Evolutionary conservation across 225 moss, liverwort and hornwort species (phyloP).

Genomic region (Thuidium tamariscinum): DNA sequence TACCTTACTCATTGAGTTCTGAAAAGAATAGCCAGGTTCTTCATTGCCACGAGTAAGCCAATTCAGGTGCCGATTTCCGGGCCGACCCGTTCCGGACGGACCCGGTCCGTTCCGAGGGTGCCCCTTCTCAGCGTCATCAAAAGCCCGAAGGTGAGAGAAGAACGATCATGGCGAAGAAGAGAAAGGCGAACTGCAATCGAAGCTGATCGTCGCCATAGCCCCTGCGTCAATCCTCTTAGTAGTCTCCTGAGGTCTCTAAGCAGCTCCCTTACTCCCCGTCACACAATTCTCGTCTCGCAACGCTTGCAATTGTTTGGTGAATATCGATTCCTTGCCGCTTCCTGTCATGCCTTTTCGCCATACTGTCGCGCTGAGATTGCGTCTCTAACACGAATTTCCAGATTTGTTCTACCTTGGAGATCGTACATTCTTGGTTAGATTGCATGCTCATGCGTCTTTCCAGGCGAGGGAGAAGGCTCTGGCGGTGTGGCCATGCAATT

Average conservation of each 20-base stretch:
- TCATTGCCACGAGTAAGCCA: too few relatives aligned
- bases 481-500: neutral
- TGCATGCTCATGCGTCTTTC: neutral
- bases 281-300: neutral
- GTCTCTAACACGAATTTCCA: neutral
- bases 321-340: neutral
- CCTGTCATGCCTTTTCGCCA: neutral
- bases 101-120: neutral
- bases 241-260: neutral
- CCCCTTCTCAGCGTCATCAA: neutral
- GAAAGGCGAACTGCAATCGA: neutral
- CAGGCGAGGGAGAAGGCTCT: neutral
- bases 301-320: neutral
- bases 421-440: neutral
- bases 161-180: neutral
- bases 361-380: neutral
- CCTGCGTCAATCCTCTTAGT: neutral
- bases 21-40: too few relatives aligned
- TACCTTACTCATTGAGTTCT: too few relatives aligned
- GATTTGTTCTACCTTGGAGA: neutral
- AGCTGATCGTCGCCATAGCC: neutral
- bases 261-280: neutral
- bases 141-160: neutral
- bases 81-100: neutral
- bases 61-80: neutral